Evolutionary conservation across 805 yeast species (phyloP).

Genomic region (Zygotorulaspora florentina): DNA sequence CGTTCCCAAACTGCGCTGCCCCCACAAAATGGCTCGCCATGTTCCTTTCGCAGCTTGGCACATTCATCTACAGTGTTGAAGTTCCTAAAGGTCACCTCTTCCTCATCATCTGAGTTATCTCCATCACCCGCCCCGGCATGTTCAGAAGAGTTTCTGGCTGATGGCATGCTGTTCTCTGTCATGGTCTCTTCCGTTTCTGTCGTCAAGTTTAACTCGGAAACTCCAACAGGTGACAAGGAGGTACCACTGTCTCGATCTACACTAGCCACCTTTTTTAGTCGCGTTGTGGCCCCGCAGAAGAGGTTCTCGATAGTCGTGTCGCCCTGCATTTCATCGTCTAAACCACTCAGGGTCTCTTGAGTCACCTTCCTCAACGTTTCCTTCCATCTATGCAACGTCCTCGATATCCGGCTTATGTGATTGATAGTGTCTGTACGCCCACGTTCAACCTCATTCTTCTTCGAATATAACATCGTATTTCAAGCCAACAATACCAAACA

Average conservation of each 20-base stretch:
- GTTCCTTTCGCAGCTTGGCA: conserved; percentile 26
- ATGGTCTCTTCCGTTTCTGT: conserved; percentile 21
- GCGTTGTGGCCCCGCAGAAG: conserved; percentile 12
- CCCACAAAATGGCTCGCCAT: conserved; percentile 41
- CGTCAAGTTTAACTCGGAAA: conserved; percentile 25
- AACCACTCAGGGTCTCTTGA: conserved; percentile 21
- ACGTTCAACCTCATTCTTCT: neutral
- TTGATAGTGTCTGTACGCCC: neutral
- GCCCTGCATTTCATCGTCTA: conserved; percentile 14
- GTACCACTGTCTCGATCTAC: conserved; percentile 18
- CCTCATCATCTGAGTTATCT: conserved; percentile 17
- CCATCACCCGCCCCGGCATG: conserved; percentile 10
- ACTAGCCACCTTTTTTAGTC: conserved; percentile 2
- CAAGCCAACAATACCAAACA: neutral
- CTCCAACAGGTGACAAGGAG: conserved; percentile 12
- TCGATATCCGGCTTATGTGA: conserved; percentile 5
- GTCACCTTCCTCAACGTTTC: conserved; percentile 19
- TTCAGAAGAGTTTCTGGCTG: neutral
- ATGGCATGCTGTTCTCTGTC: conserved; percentile 6
- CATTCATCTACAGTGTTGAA: conserved; percentile 36
- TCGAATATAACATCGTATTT: neutral
- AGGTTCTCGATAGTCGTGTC: conserved; percentile 22
- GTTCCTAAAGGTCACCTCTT: conserved; percentile 25
- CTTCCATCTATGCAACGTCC: conserved; percentile 24
- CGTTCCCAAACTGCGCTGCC: conserved; percentile 67